These are phyloP conservation scores for Zostera marina DNA, from an alignment of 116 monocot genomes.

Conservation along the genomic window DNA sequence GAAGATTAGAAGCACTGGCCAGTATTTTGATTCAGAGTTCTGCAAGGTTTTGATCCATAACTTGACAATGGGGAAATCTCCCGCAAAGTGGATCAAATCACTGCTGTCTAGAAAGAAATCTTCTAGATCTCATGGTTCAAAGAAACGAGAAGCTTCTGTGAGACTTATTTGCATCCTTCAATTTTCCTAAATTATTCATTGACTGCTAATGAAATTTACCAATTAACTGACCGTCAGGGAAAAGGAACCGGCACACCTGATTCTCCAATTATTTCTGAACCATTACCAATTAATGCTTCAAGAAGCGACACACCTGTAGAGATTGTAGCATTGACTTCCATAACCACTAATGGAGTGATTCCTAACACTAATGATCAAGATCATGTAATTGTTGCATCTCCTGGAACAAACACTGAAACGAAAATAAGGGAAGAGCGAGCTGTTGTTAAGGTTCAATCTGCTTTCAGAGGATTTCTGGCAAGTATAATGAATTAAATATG, in stretches of 20 bases:
- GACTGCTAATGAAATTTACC: slow-evolving; percentile 18
- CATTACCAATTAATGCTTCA: slow-evolving; percentile 29
- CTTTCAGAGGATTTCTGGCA: slow-evolving; percentile 89
- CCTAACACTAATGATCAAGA: slow-evolving; percentile 8
- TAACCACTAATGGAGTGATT: slow-evolving; percentile 12
- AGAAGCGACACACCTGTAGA: slow-evolving; percentile 13
- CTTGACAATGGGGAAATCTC: slow-evolving; percentile 24
- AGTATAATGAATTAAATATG: background rate
- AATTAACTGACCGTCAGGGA: slow-evolving; percentile 18
- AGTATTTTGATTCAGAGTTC: background rate
- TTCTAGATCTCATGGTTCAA: slow-evolving; percentile 19
- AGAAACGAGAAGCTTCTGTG: slow-evolving; percentile 10
- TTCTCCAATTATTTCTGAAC: slow-evolving; percentile 49
- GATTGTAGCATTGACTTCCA: slow-evolving; percentile 15
- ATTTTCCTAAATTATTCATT: background rate
- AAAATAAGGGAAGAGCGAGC: slow-evolving; percentile 38
- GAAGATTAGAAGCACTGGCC: background rate
- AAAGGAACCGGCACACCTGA: slow-evolving; percentile 12
- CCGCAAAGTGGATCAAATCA: slow-evolving; percentile 29
- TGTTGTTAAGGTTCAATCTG: slow-evolving; percentile 61
- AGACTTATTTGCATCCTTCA: background rate
- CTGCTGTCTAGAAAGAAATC: slow-evolving; percentile 23
- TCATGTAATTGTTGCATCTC: slow-evolving; percentile 10
- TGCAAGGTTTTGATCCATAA: background rate
- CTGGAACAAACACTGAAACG: slow-evolving; percentile 14